Conservation (phyloP, 768 basidiomycete genomes). For the Crassisporium funariophilum region DNA sequence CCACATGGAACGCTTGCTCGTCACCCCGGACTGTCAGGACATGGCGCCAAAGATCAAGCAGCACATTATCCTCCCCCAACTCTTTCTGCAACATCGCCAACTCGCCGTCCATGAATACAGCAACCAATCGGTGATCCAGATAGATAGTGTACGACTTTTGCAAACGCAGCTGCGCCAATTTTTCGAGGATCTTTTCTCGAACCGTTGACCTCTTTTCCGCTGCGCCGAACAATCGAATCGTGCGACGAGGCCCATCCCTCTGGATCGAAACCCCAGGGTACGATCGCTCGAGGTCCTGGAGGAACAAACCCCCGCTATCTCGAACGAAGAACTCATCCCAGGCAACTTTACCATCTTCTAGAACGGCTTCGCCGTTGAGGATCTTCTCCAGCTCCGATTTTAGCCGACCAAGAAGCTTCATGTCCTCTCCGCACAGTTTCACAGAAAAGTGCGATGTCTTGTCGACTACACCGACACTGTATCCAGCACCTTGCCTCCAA, state of each 20-base stretch:
- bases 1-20: conserved; percentile 43
- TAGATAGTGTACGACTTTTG: conserved; percentile 46
- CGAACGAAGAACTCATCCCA: conserved; percentile 70
- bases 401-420: conserved; percentile 52
- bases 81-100: conserved; percentile 46
- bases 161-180: conserved; percentile 44
- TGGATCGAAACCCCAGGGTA: conserved; percentile 46
- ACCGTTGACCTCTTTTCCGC: conserved; percentile 40
- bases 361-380: conserved; percentile 60
- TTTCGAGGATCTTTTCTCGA: conserved; percentile 47
- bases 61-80: conserved; percentile 60
- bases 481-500: conserved; percentile 28
- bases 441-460: conserved; percentile 34
- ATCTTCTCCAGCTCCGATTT: conserved; percentile 66
- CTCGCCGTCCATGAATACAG: conserved; percentile 47
- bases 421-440: conserved; percentile 51
- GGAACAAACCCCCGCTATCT: conserved; percentile 41
- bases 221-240: conserved; percentile 58
- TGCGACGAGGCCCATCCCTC: conserved; percentile 40
- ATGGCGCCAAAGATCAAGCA: conserved; percentile 45
- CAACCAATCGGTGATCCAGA: conserved; percentile 47
- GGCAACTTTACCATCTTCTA: conserved; percentile 47
- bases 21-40: conserved; percentile 59
- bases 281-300: conserved; percentile 43
- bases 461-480: conserved; percentile 24